A percentile compares a stretch with the other conserved stretches of the same genome.
These are phyloP conservation scores for Chlamydomonas reinhardtii DNA, from an alignment of 163 green algal genomes.

Conservation along the genomic window DNA sequence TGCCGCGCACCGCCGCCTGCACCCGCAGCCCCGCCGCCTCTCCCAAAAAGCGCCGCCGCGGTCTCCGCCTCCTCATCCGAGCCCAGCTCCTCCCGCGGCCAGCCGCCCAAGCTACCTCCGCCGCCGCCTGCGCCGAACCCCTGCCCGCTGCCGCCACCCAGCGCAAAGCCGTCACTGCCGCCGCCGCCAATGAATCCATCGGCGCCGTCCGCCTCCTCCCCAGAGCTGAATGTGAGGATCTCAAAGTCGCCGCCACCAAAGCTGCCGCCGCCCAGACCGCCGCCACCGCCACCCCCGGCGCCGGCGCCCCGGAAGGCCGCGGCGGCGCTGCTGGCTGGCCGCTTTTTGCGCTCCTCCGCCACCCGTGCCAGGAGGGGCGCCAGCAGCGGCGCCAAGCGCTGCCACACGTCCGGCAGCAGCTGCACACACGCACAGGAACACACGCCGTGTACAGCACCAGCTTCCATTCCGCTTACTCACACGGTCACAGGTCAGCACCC, in stretches of 20 bases:
- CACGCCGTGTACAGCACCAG: neutral
- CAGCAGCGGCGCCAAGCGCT: slow-evolving; percentile 20
- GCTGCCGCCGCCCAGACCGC: neutral
- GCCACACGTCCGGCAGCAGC: slow-evolving; percentile 43
- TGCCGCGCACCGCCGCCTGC: too few relatives aligned
- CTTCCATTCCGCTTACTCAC: too few relatives aligned
- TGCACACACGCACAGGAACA: neutral
- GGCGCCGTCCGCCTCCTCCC: slow-evolving; percentile 3
- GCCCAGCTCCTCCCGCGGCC: neutral
- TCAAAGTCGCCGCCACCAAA: slow-evolving; percentile 18
- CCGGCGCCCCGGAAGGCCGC: neutral
- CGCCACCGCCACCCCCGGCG: neutral
- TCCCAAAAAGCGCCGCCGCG: neutral
- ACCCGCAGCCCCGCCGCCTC: too few relatives aligned
- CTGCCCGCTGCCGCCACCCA: neutral
- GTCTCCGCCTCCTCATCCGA: neutral
- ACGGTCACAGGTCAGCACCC: too few relatives aligned
- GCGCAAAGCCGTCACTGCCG: neutral
- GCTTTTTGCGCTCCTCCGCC: neutral
- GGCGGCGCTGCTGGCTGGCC: neutral
- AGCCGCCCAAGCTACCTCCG: neutral
- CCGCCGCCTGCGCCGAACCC: neutral
- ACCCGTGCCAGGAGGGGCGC: slow-evolving; percentile 7
- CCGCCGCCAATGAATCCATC: neutral
- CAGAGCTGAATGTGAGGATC: slow-evolving; percentile 19